Conservation (phyloP, 176 grass and related monocot species). For the Poa annua region DNA sequence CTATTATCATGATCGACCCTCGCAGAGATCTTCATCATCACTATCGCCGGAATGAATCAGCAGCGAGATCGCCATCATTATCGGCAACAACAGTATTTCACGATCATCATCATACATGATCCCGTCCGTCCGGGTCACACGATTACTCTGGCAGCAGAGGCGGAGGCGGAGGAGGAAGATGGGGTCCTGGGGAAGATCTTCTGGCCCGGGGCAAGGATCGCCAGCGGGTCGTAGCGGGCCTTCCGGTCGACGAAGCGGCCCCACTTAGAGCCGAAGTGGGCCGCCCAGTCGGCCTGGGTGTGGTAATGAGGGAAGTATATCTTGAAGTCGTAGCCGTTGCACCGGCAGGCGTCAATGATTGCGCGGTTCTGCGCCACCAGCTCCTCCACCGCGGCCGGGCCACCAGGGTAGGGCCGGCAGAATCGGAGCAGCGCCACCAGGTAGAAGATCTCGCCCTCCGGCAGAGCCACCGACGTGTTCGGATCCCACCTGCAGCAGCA, state of each 20-base stretch:
- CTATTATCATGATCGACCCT: neutral
- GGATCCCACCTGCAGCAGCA: slow-evolving; percentile 73
- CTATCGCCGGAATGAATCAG: slow-evolving; percentile 31
- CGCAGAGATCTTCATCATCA: neutral
- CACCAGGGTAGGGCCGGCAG: slow-evolving; percentile 48
- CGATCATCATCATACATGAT: neutral
- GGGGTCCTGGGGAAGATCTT: slow-evolving; percentile 66
- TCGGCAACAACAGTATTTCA: slow-evolving; percentile 23
- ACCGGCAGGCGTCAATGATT: slow-evolving; percentile 58
- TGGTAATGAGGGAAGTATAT: slow-evolving; percentile 78
- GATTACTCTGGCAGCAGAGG: neutral
- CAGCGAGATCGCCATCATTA: slow-evolving; percentile 28
- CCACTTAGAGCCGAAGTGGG: slow-evolving; percentile 79
- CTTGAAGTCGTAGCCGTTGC: slow-evolving; percentile 87
- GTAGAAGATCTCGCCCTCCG: slow-evolving; percentile 83
- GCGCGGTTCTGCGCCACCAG: slow-evolving; percentile 74
- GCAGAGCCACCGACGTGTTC: slow-evolving; percentile 76
- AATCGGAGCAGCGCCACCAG: slow-evolving; percentile 92
- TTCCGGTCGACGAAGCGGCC: slow-evolving; percentile 67
- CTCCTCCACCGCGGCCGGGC: slow-evolving; percentile 53
- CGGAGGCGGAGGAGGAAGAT: neutral
- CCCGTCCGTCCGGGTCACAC: neutral
- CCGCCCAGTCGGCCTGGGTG: slow-evolving; percentile 60
- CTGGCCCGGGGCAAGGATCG: slow-evolving; percentile 82
- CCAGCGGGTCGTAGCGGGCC: slow-evolving; percentile 70